These are phyloP conservation scores for Vitis hybrid DNA, from an alignment of 177 flowering plant species.

Conservation along the genomic window DNA sequence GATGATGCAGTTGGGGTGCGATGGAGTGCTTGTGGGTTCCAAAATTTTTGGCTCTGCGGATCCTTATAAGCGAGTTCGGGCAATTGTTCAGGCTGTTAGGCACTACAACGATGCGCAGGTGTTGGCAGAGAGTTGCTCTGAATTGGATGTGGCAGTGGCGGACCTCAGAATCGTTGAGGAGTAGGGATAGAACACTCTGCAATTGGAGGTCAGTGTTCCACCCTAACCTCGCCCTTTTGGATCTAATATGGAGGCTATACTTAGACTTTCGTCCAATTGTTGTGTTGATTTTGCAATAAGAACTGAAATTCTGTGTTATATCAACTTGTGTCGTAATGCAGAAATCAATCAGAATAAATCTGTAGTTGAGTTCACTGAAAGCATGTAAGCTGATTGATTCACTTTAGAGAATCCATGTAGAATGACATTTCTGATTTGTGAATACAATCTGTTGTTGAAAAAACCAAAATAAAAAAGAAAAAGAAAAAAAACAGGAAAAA, in stretches of 20 bases:
- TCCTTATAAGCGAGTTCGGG: constrained; percentile 42
- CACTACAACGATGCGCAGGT: constrained; percentile 56
- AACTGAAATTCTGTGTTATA: background rate
- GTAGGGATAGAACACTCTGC: constrained; percentile 24
- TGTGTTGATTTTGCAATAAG: background rate
- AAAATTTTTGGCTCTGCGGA: constrained; percentile 43
- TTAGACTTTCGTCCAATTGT: no score
- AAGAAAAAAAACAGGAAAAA: no score
- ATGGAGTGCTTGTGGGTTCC: constrained; percentile 57
- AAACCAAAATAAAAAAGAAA: no score
- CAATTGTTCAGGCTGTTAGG: constrained; percentile 59
- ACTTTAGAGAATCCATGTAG: no score
- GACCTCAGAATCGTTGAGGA: constrained; percentile 35
- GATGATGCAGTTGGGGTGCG: constrained; percentile 70
- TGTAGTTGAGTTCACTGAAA: no score
- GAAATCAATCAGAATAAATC: constrained; percentile 1
- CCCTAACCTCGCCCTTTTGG: background rate
- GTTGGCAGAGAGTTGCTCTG: constrained; percentile 41
- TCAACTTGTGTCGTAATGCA: background rate
- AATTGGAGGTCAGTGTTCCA: background rate
- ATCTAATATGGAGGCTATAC: background rate
- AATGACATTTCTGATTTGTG: no score
- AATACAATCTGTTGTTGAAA: no score
- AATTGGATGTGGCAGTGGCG: constrained; percentile 32
- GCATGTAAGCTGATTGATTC: no score